These are phyloP conservation scores for Eucalyptus sp. DNA, from an alignment of 345 rosid genomes.

Conservation along the genomic window DNA sequence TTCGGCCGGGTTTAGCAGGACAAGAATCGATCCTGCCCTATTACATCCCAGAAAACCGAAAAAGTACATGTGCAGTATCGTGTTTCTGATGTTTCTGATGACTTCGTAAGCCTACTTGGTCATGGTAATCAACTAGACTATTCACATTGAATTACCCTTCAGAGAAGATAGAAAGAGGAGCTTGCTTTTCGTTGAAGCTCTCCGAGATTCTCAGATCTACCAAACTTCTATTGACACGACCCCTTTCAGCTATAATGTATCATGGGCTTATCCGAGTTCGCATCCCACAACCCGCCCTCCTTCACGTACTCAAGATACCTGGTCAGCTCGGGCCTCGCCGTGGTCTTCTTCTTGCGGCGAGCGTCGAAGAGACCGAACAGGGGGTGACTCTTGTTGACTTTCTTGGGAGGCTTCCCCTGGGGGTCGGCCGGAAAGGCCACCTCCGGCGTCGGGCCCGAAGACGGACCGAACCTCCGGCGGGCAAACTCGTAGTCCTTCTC, in stretches of 20 bases:
- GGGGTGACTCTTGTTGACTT: constrained; percentile 39
- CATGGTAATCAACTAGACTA: background rate
- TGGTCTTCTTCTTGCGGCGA: constrained; percentile 48
- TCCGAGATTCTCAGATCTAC: background rate
- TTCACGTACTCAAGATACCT: constrained; percentile 66
- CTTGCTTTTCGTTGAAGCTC: background rate
- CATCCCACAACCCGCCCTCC: constrained; percentile 71
- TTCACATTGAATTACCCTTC: background rate
- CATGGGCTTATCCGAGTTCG: constrained; percentile 28
- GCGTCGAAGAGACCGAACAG: constrained; percentile 39
- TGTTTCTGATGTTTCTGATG: background rate
- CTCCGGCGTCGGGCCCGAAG: background rate
- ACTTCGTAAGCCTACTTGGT: background rate
- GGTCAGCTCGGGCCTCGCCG: constrained; percentile 53
- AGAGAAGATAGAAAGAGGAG: background rate
- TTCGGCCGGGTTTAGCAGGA: background rate
- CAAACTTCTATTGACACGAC: background rate
- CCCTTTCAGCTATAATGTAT: constrained; percentile 20
- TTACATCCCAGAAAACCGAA: background rate
- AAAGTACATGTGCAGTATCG: background rate
- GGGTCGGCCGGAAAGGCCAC: background rate
- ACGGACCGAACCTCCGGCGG: constrained; percentile 12
- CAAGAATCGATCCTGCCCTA: background rate
- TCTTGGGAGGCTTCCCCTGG: constrained; percentile 5
- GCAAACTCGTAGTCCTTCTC: constrained; percentile 37